phyloP scores from a whole-genome alignment of 768 basidiomycete species.

The Kwoniella pini region DNA sequence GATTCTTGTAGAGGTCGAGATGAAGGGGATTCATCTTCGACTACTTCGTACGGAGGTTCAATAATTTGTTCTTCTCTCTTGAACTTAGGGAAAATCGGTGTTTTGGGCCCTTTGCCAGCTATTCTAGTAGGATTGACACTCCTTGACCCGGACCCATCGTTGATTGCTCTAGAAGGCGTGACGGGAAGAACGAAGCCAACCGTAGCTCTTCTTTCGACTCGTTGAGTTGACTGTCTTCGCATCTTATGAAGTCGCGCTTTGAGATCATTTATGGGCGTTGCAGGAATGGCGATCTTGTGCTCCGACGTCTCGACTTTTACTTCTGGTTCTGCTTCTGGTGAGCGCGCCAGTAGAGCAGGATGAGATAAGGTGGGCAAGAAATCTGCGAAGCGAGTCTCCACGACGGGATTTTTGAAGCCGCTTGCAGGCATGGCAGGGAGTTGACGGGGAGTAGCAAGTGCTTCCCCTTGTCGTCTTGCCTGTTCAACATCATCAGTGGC shows the following conservation, averaged over 20 bases:
- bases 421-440: conserved; percentile 40
- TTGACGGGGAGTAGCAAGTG: conserved; percentile 47
- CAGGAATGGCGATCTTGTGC: background rate
- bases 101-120: conserved; percentile 4
- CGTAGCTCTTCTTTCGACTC: conserved; percentile 38
- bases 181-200: conserved; percentile 42
- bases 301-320: background rate
- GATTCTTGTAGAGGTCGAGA: conserved; percentile 2
- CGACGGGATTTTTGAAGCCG: conserved; percentile 38
- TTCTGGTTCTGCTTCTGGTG: conserved; percentile 9
- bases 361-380: conserved; percentile 28
- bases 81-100: conserved; percentile 19
- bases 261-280: conserved; percentile 29
- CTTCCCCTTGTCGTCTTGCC: conserved; percentile 30
- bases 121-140: conserved; percentile 15
- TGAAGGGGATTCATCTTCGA: background rate
- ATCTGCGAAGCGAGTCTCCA: conserved; percentile 15
- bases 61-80: background rate
- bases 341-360: conserved; percentile 26
- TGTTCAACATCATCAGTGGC: background rate
- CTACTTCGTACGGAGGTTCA: background rate
- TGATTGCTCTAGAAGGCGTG: conserved; percentile 32
- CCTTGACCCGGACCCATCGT: conserved; percentile 15
- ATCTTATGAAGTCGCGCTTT: conserved; percentile 34
- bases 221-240: conserved; percentile 33